Evolutionary conservation across 106 monocot species (phyloP), one percentile per base, ranked within the genome.

Genomic region (Apostasia shenzhenica): DNA sequence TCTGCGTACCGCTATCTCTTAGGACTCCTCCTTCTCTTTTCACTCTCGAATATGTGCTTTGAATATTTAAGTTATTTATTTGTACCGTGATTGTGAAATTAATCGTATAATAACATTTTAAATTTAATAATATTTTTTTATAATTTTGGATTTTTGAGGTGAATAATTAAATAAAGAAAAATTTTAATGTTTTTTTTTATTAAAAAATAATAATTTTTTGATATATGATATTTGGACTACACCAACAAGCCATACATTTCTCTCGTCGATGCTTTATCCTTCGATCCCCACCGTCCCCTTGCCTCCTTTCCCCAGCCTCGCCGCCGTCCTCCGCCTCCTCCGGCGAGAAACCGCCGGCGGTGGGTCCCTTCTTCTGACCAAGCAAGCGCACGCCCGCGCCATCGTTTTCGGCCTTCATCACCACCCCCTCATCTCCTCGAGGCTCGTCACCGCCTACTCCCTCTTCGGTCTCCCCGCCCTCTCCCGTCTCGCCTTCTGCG

Each of bases 401-500:
- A n/a, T 80, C 55, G 14, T 64, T 69, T 57, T 66, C 7, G 65
- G 68, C 68, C 57, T 75, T 70, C 70, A 54, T 64, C 61, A 14
- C 73, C 63, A 80, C 62, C 70, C 74, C 12, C 0, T 63, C 70
- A 13, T 85, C 63, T 37, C 45, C 6, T 67, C 80, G 12, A 47
- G 7, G 3, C 83, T 88, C 55, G 73, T 88, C 73, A 68, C 81
- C 57, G 61, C 70, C 37, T 88, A 81, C 71, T 84, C 88, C 55
- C 63, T 44, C 57, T 55, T 77, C 70, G 41, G 55, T 11, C 45
- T 65, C 48, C 70, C 79, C 8, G 61, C 75, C 7, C 45, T 77
- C 43, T 54, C 79, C 11, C 74, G 61, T 74, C 58, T 76, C 63
- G 73, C 76, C 61, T 80, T 75, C 74, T 59, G 57, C 68, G n/a